Evolutionary conservation across 495 filamentous ascomycete genomes (phyloP).

Genomic region (Xylaria scruposa): DNA sequence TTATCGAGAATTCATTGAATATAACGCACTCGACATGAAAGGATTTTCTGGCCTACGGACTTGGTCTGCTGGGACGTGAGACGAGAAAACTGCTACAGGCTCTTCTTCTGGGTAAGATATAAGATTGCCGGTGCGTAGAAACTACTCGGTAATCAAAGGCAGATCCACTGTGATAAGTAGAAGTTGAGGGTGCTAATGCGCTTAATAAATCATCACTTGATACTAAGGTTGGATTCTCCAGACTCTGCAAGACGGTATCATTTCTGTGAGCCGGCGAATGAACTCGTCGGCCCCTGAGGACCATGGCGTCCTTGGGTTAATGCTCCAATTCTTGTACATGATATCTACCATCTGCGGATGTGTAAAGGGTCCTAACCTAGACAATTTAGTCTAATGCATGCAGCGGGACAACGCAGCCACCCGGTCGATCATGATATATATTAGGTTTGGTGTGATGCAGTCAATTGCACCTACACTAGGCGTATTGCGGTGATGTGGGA

Average conservation of each 20-base stretch:
- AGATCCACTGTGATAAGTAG: background rate
- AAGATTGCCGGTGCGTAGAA: background rate
- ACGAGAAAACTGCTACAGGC: background rate
- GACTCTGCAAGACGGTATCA: background rate
- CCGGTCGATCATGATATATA: conserved; percentile 6
- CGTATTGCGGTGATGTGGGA: background rate
- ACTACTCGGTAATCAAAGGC: background rate
- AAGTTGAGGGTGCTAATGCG: background rate
- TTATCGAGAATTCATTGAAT: background rate
- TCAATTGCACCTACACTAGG: background rate
- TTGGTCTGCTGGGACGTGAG: background rate
- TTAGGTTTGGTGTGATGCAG: conserved; percentile 1
- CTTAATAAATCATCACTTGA: background rate
- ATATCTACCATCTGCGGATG: background rate
- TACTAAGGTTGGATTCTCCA: background rate
- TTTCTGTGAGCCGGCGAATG: background rate
- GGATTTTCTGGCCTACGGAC: background rate
- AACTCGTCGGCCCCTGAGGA: no score
- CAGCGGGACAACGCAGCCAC: background rate
- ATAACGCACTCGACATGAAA: background rate
- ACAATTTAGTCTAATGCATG: background rate
- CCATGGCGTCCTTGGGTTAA: no score
- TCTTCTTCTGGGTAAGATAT: background rate
- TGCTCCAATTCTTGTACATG: no score
- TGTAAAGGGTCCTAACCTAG: background rate